Percentiles rank a stretch among this genome's conserved stretches.
These are phyloP conservation scores for Symbiodinium natans DNA, from an alignment of 73 alveolate species.

Conservation along the genomic window DNA sequence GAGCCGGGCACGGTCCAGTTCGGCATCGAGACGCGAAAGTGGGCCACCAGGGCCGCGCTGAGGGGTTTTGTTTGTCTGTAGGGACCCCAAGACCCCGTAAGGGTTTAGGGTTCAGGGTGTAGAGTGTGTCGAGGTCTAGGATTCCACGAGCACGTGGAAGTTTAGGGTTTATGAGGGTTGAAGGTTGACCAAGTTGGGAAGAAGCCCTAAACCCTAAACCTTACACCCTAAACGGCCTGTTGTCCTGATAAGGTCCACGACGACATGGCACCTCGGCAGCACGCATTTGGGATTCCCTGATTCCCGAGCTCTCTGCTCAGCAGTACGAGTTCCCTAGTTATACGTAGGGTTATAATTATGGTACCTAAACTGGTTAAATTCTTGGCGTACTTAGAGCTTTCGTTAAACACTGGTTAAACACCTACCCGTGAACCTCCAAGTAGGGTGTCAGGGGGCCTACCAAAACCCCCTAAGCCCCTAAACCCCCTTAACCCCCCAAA, in stretches of 20 bases:
- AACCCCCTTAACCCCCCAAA: too few relatives aligned
- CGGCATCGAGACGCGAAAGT: slow-evolving; percentile 33
- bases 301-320: too few relatives aligned
- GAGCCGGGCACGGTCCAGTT: slow-evolving; percentile 61
- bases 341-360: not conserved
- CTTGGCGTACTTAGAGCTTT: not conserved
- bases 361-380: not conserved
- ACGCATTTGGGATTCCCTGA: too few relatives aligned
- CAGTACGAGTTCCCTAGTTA: not conserved
- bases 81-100: not conserved
- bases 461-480: too few relatives aligned
- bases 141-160: not conserved
- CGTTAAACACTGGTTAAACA: not conserved
- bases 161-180: too few relatives aligned
- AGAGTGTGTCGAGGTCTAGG: not conserved
- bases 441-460: too few relatives aligned
- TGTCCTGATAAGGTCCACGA: slow-evolving; percentile 4
- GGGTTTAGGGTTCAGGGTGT: not conserved
- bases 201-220: too few relatives aligned
- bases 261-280: not conserved
- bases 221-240: too few relatives aligned
- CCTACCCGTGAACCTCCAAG: not conserved
- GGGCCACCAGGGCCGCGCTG: not conserved
- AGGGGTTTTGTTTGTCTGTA: not conserved
- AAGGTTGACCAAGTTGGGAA: too few relatives aligned